Evolutionary conservation across 2,329 filamentous ascomycete genomes (phyloP).

Genomic region (Diaporthe australafricana): DNA sequence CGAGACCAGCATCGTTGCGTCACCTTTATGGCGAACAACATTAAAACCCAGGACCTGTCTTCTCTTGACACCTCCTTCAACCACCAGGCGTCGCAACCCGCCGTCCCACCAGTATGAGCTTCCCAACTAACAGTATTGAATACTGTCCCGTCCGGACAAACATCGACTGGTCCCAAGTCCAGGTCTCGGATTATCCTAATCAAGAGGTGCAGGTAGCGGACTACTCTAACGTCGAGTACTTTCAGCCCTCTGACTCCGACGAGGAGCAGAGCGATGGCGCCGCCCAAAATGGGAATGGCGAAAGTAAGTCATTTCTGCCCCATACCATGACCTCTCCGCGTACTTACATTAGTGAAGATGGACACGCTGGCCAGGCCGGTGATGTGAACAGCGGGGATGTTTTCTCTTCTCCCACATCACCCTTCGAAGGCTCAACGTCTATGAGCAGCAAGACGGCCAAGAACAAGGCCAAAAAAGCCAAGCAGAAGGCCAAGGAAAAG

Average conservation of each 20-base stretch:
- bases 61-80: constrained; percentile 45
- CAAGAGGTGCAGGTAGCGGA: constrained; percentile 52
- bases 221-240: constrained; percentile 57
- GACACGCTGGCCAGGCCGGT: constrained; percentile 16
- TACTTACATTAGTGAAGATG: constrained; percentile 9
- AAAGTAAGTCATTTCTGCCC: constrained; percentile 21
- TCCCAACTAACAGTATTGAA: constrained; percentile 48
- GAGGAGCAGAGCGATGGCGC: constrained; percentile 46
- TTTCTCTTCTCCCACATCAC: constrained; percentile 29
- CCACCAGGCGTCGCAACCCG: constrained; percentile 41
- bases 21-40: constrained; percentile 44
- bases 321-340: neutral
- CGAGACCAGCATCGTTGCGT: constrained; percentile 29
- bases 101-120: constrained; percentile 56
- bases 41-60: constrained; percentile 47
- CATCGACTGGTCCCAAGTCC: constrained; percentile 52
- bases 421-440: constrained; percentile 11
- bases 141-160: constrained; percentile 54
- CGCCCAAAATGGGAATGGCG: constrained; percentile 34
- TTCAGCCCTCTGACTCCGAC: constrained; percentile 54
- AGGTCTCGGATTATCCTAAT: constrained; percentile 53
- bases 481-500: constrained; percentile 40
- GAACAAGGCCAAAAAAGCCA: constrained; percentile 39
- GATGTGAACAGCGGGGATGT: constrained; percentile 34
- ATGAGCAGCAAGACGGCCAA: constrained; percentile 38